Evolutionary conservation across 2,329 filamentous ascomycete species (phyloP).

Genomic region (Colletotrichum tropicicola): DNA sequence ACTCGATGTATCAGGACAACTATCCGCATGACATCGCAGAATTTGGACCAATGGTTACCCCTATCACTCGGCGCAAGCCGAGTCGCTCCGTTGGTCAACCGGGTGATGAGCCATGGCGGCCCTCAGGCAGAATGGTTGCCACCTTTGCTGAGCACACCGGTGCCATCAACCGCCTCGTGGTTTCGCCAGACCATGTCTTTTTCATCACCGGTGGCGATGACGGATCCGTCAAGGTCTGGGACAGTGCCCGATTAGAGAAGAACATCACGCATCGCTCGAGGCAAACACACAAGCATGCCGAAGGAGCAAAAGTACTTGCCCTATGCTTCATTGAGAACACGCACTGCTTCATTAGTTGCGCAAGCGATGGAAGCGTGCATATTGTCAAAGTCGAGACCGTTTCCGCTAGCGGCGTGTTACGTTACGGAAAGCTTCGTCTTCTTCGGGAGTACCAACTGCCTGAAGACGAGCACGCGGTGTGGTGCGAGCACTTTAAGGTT

Average conservation of each 20-base stretch:
- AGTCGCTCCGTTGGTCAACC: slow-evolving; percentile 60
- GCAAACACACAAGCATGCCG: slow-evolving; percentile 81
- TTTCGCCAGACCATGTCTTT: slow-evolving; percentile 91
- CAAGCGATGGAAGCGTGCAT: slow-evolving; percentile 88
- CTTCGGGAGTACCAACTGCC: slow-evolving; percentile 85
- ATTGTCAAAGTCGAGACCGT: slow-evolving; percentile 80
- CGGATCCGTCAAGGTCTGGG: slow-evolving; percentile 92
- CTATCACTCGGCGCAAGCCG: slow-evolving; percentile 65
- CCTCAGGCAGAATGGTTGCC: slow-evolving; percentile 83
- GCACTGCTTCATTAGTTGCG: slow-evolving; percentile 91
- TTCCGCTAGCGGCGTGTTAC: slow-evolving; percentile 59
- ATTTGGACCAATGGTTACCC: slow-evolving; percentile 83
- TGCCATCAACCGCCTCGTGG: slow-evolving; percentile 81
- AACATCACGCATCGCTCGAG: slow-evolving; percentile 90
- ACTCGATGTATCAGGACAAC: slow-evolving; percentile 83
- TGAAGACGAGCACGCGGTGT: slow-evolving; percentile 79
- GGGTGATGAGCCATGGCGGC: slow-evolving; percentile 77
- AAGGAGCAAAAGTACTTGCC: slow-evolving; percentile 78
- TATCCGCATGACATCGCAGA: slow-evolving; percentile 72
- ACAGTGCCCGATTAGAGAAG: slow-evolving; percentile 86
- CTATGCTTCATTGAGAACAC: slow-evolving; percentile 94
- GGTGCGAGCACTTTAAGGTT: slow-evolving; percentile 90
- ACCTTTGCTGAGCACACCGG: slow-evolving; percentile 89
- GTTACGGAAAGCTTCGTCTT: slow-evolving; percentile 81
- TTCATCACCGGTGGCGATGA: slow-evolving; percentile 96